Base-by-base conservation (phyloP, 2,329 filamentous ascomycete genomes). In the Aureobasidium sp. region DNA sequence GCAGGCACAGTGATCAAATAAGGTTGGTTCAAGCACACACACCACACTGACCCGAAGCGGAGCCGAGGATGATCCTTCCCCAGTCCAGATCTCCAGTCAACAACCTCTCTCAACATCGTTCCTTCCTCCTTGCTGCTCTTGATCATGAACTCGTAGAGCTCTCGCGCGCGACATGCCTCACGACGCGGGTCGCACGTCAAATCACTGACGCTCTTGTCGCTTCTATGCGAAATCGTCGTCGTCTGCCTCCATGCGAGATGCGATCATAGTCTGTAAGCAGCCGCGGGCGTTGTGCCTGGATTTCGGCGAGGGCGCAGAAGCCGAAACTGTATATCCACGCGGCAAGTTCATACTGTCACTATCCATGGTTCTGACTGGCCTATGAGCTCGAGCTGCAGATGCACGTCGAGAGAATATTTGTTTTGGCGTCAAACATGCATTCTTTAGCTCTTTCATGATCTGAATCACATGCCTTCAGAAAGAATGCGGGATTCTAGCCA, bases 301-400 rank as follows among this genome's bases (percentile, higher is more conserved):
- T 14, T 5, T 25, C n/a, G 4, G n/a, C 17, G 34, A 17, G 5
- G 51, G 51, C 51, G 22, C 41, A 25, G 9, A 25, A 27, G 20
- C 51, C 51, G 51, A 55, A 55, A 55, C 20, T 55, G 51, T 55
- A 55, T 29, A 53, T 53, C n/a, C 36, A 29, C 29, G 12, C 22
- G 4, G 22, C 22, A 31, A 17, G 15, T 25, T 20, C 22, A 9
- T 20, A 3, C 42, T 55, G 51, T 29, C 51, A 55, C 25, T n/a
- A 14, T 20, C 20, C 36, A 29, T 29, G 25, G 14, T 29, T 55
- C 3, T 17, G 36, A 41, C 51, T 27, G 36, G 22, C 22, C 49
- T 52, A 52, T 39, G 31, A 29, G 36, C 3, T 55, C 9, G 36
- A 55, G 48, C 5, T 25, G 12, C 22, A n/a, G 34, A 22, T 25